Conservation (phyloP, 352 stramenopile genomes). For the Globisporangium yorkense region DNA sequence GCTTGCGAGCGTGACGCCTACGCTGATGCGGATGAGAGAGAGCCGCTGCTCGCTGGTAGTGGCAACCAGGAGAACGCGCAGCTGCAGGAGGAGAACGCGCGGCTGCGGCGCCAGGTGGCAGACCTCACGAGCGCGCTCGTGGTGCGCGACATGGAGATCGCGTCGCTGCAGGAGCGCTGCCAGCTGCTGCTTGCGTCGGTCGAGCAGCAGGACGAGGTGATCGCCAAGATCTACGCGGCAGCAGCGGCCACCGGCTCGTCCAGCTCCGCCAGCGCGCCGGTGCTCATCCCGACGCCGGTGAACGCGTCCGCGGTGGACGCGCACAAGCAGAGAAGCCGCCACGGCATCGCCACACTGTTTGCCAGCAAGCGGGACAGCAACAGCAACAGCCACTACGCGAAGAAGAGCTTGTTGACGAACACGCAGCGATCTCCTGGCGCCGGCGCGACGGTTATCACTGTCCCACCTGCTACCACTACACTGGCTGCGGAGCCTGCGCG, state of each 20-base stretch:
- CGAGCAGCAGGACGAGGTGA: conserved; percentile 72
- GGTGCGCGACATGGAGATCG: conserved; percentile 71
- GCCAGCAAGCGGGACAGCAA: conserved; percentile 1
- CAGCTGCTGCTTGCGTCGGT: conserved; percentile 50
- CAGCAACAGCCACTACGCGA: conserved; percentile 1
- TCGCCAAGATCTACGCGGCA: conserved; percentile 71
- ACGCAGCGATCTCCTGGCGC: not conserved
- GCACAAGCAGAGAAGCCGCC: conserved; percentile 6
- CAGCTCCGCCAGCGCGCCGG: not conserved
- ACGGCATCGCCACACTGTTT: not conserved
- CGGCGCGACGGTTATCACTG: not conserved
- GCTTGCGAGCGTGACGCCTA: not conserved
- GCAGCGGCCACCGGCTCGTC: conserved; percentile 2
- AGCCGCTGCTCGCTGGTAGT: conserved; percentile 16
- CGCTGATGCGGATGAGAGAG: conserved; percentile 4
- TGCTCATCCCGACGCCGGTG: not conserved
- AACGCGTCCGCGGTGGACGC: not conserved
- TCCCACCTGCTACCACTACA: conserved; percentile 4
- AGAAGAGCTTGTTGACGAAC: not conserved
- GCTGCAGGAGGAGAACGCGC: conserved; percentile 37
- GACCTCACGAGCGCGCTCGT: conserved; percentile 68
- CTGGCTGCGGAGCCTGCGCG: conserved; percentile 23
- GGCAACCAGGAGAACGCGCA: conserved; percentile 18
- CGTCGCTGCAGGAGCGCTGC: conserved; percentile 54
- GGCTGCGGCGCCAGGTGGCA: conserved; percentile 42